Evolutionary conservation across 768 basidiomycete species (phyloP).

Genomic region (Tylopilus felleus): DNA sequence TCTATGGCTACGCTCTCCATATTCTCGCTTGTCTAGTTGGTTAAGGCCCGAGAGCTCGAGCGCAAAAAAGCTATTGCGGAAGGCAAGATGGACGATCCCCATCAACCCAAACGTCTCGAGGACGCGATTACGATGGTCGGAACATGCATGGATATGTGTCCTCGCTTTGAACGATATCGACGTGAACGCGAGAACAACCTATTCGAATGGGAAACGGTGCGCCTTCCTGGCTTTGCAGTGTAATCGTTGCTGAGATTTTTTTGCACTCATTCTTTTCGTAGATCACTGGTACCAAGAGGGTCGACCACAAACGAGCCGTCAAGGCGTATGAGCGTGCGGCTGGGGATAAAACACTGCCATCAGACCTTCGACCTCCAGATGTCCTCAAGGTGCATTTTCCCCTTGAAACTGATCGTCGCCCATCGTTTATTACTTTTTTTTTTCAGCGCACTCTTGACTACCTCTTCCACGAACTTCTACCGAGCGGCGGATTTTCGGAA

Average conservation of each 20-base stretch:
- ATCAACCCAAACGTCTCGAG: slow-evolving; percentile 73
- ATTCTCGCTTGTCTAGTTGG: slow-evolving; percentile 44
- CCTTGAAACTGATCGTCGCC: background rate
- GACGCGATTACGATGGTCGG: slow-evolving; percentile 93
- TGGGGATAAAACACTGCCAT: slow-evolving; percentile 87
- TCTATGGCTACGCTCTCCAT: slow-evolving; percentile 21
- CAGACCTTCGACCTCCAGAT: slow-evolving; percentile 84
- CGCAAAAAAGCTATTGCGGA: slow-evolving; percentile 71
- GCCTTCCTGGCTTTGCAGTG: slow-evolving; percentile 22
- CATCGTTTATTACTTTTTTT: background rate
- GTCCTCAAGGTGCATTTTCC: slow-evolving; percentile 63
- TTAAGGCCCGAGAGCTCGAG: slow-evolving; percentile 70
- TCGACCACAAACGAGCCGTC: slow-evolving; percentile 85
- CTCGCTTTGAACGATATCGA: slow-evolving; percentile 87
- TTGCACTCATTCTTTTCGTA: slow-evolving; percentile 40
- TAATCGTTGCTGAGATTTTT: slow-evolving; percentile 5
- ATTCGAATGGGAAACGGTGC: slow-evolving; percentile 80
- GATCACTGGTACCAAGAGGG: slow-evolving; percentile 80
- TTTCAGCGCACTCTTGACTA: slow-evolving; percentile 86
- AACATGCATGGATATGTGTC: slow-evolving; percentile 93
- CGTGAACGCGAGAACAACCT: slow-evolving; percentile 88
- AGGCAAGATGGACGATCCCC: slow-evolving; percentile 86
- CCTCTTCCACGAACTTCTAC: slow-evolving; percentile 80
- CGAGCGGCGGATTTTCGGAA: slow-evolving; percentile 61
- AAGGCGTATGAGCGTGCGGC: slow-evolving; percentile 95